Base-by-base conservation (phyloP, 306 rosid genomes). In the Chamaecrista fasciculata region DNA sequence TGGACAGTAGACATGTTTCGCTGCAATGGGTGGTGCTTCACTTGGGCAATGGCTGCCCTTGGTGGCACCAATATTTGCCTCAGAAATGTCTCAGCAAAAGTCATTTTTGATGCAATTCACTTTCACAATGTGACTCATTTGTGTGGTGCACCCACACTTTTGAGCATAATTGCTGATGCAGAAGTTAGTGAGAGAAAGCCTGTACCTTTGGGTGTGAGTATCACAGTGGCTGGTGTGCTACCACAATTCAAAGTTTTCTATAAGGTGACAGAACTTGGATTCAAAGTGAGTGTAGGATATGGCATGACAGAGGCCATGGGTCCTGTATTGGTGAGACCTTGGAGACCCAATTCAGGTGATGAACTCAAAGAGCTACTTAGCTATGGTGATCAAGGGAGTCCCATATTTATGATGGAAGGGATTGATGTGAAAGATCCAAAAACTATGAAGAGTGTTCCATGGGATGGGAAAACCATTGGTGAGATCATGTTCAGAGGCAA, bases 1-100 rank as follows among this genome's bases (percentile, higher is more conserved):
- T 92, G 98, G 98, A 92, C 96, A 4, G 96, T 92, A 5, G 98
- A 92, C 81, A 92, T 92, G 98, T 92, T 92, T 69, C 84, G 96
- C 31, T 92, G 98, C 80, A 90, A 86, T 1, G 98, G 98, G 0
- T 92, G 98, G 98, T 90, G 98, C 65, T 84, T 78, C 67, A 20
- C 86, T 47, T 92, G 98, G 98, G 87, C 81, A 23, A 74, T 90
- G 78, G 74, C 96, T 29, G 85, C 84, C 44, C 74, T 90, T 63
- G 93, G 98, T n/a, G 98, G 91, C 72, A 85, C 85, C 59, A 93
- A 93, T 52, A 16, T 93, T 51, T 90, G 88, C 58, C 75, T 86
- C 11, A 73, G 85, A 55, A 76, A 65, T 14, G 55, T 85, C 59
- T 69, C 96, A 0, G 78, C 84, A 6, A 76, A 72, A 63, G 57